These are phyloP conservation scores for Ogataea paraovalis DNA, from an alignment of 805 yeast species.

Conservation along the genomic window DNA sequence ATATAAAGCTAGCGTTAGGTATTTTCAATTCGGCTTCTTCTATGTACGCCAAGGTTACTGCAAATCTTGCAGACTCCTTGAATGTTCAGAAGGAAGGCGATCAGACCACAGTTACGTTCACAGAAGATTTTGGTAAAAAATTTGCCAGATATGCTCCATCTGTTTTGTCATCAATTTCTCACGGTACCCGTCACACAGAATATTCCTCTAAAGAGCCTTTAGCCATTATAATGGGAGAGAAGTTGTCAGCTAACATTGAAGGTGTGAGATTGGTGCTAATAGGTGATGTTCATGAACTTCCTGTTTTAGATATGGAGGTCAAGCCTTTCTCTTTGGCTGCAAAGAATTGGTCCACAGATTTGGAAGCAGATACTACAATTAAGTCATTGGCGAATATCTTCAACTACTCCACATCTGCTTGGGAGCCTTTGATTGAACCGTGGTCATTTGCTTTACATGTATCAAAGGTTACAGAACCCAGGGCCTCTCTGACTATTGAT, in stretches of 20 bases:
- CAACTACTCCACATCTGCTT: conserved; percentile 82
- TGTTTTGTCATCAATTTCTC: conserved; percentile 48
- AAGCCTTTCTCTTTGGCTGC: conserved; percentile 66
- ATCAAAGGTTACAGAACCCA: conserved; percentile 43
- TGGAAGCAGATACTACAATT: conserved; percentile 63
- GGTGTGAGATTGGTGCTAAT: conserved; percentile 79
- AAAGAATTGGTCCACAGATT: conserved; percentile 81
- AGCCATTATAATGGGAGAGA: conserved; percentile 63
- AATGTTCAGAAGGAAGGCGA: conserved; percentile 10
- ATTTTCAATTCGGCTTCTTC: conserved; percentile 71
- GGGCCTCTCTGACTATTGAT: conserved; percentile 54
- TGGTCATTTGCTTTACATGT: conserved; percentile 78
- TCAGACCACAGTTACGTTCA: conserved; percentile 37
- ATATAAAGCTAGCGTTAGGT: conserved; percentile 71
- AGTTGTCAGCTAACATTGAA: conserved; percentile 57
- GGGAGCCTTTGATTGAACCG: conserved; percentile 94
- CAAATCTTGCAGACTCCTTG: conserved; percentile 4
- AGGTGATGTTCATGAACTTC: conserved; percentile 89
- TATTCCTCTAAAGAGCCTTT: conserved; percentile 24
- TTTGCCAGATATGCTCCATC: conserved; percentile 69
- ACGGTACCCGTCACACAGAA: conserved; percentile 19
- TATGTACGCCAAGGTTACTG: conserved; percentile 33
- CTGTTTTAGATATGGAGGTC: conserved; percentile 73
- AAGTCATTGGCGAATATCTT: conserved; percentile 71
- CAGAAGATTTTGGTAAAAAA: conserved; percentile 60